Base-by-base conservation (phyloP, 352 stramenopile species). In the Peronospora farinosa region DNA sequence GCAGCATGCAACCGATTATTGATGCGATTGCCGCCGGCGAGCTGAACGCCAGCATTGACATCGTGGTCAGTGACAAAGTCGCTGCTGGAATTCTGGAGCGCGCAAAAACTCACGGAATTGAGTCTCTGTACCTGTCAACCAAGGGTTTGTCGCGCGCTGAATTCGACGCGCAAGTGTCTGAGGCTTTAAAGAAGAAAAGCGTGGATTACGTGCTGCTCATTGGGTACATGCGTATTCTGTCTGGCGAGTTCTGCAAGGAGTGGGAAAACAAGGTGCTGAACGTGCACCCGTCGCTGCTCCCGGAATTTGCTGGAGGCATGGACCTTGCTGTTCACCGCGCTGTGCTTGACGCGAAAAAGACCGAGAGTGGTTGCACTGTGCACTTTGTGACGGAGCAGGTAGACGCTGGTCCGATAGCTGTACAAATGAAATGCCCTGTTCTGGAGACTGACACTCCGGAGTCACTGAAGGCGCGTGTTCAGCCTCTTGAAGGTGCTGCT, bases 151-250 rank as follows among this genome's bases (percentile, higher is more conserved):
- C 72, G 7, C 81, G 96, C 51, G 88, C 94, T 21, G 87, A 89
- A 49, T 98, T 97, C 60, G 96, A 99, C 67, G 84, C 83, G 11
- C 82, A 98, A 50, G 96, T 98, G 19, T 98, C 89, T 10, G 72
- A 89, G 17, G 77, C 89, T 35, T 68, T 99, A 42, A 72, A 91
- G 45, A 77, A 69, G 47, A 96, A 96, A 63, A 94, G 92, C 40
- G 92, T 97, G 3, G 95, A 99, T 46, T 74, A 99, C 19, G 89
- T 99, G 36, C 76, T 99, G 21, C 80, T 98, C 33, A 97, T 99
- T 45, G 97, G 97, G 38, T 99, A 99, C 88, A 99, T 99, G 96
- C 87, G 96, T 40, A 99, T 99, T 63, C 62, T 99, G 5, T 98
- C 96, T 30, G 74, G 66, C 40, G 70, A 87, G 32, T 99, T 99